A percentile compares a stretch with the other conserved stretches of the same genome.
Conservation (phyloP, 352 stramenopile genomes). For the Hyphochytrium catenoides region DNA sequence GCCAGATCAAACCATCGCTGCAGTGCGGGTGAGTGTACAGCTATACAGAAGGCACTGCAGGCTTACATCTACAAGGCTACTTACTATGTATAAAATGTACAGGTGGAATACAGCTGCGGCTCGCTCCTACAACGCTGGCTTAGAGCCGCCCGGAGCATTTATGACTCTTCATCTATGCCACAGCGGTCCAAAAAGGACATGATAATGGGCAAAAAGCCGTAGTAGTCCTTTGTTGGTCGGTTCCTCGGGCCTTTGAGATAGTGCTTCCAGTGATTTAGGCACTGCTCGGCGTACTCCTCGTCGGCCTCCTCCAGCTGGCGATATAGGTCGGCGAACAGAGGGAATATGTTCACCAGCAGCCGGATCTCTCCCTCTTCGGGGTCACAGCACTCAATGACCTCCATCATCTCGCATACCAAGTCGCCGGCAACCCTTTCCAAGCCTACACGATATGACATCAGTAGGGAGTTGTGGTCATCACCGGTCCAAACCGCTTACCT, state of each 20-base stretch:
- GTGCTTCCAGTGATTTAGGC: slow-evolving; percentile 51
- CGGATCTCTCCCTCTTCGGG: slow-evolving; percentile 44
- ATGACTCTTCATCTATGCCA: too few relatives aligned
- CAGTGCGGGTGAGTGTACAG: too few relatives aligned
- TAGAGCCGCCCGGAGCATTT: too few relatives aligned
- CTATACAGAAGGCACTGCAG: too few relatives aligned
- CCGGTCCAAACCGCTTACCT: slow-evolving; percentile 13
- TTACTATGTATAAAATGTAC: too few relatives aligned
- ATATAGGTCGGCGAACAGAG: slow-evolving; percentile 62
- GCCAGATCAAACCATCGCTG: too few relatives aligned
- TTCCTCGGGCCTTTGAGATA: slow-evolving; percentile 61
- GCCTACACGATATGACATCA: slow-evolving; percentile 15
- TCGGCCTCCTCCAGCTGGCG: slow-evolving; percentile 47
- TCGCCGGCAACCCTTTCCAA: slow-evolving; percentile 58
- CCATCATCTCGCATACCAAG: slow-evolving; percentile 53
- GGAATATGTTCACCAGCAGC: slow-evolving; percentile 54
- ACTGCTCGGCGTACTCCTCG: slow-evolving; percentile 48
- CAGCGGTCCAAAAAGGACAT: slow-evolving; percentile 30
- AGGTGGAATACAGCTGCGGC: too few relatives aligned
- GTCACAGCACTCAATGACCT: slow-evolving; percentile 48
- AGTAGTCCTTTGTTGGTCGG: slow-evolving; percentile 33
- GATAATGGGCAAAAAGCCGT: slow-evolving; percentile 38
- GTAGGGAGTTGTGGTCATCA: too few relatives aligned
- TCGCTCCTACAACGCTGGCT: too few relatives aligned
- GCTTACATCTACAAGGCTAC: too few relatives aligned